Conservation (phyloP, 768 basidiomycete genomes). For the Hirschioporus abietinus region DNA sequence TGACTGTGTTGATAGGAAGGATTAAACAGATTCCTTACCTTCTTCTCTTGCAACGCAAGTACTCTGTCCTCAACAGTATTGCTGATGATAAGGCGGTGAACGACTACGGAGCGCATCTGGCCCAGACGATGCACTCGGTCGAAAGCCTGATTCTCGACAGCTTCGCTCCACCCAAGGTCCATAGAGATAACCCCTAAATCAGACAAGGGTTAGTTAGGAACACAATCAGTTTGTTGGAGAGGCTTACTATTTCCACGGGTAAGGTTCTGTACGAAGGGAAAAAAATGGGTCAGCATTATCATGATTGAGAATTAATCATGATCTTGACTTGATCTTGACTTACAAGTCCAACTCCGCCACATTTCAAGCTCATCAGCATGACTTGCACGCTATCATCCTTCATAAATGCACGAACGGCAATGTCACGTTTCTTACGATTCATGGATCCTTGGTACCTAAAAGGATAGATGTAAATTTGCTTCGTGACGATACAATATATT, state of each 20-base stretch:
- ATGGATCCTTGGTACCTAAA: slow-evolving; percentile 57
- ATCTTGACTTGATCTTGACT: slow-evolving; percentile 20
- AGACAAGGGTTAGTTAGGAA: slow-evolving; percentile 1
- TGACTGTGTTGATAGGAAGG: not conserved
- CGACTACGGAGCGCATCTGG: slow-evolving; percentile 44
- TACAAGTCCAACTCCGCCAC: slow-evolving; percentile 44
- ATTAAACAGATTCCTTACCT: slow-evolving; percentile 30
- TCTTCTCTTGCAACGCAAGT: slow-evolving; percentile 54
- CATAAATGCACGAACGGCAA: slow-evolving; percentile 57
- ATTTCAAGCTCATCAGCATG: slow-evolving; percentile 62
- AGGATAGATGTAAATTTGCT: not conserved
- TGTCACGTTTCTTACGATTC: slow-evolving; percentile 45
- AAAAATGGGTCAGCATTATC: slow-evolving; percentile 1
- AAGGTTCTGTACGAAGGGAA: slow-evolving; percentile 41
- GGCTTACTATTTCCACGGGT: slow-evolving; percentile 50
- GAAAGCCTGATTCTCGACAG: slow-evolving; percentile 57
- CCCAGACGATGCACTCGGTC: slow-evolving; percentile 47
- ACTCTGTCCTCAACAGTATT: slow-evolving; percentile 71
- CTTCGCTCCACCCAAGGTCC: slow-evolving; percentile 61
- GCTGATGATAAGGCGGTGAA: slow-evolving; percentile 52
- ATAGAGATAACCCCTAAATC: slow-evolving; percentile 46
- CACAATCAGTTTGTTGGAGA: not conserved
- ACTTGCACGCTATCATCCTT: slow-evolving; percentile 47
- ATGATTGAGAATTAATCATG: not conserved
- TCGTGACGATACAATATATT: not conserved